These are phyloP conservation scores for Russula brevipes DNA, from an alignment of 768 basidiomycete genomes.

Conservation along the genomic window DNA sequence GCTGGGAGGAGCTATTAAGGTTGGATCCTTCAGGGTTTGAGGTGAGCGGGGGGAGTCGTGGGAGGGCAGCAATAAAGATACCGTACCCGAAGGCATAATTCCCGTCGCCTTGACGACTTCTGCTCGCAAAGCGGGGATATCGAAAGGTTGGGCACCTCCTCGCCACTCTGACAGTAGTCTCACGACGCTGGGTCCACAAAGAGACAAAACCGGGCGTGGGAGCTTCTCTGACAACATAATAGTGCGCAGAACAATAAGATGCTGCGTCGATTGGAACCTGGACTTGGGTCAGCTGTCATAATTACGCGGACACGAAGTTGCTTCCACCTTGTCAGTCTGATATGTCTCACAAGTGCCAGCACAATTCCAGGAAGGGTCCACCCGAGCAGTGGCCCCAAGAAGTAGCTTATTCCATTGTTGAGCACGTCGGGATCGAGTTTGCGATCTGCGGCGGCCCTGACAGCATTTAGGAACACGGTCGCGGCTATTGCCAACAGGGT, in stretches of 20 bases:
- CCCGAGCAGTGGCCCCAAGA: conserved; percentile 62
- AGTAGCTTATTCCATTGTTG: conserved; percentile 73
- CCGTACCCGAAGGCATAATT: conserved; percentile 37
- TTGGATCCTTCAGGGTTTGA: not conserved
- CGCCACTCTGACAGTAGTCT: conserved; percentile 40
- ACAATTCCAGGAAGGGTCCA: conserved; percentile 80
- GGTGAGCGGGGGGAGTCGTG: not conserved
- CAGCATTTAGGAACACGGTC: conserved; percentile 60
- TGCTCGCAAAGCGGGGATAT: conserved; percentile 38
- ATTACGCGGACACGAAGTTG: not conserved
- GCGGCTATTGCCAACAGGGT: conserved; percentile 62
- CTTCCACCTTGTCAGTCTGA: conserved; percentile 33
- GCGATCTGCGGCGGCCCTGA: conserved; percentile 40
- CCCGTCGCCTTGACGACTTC: conserved; percentile 39
- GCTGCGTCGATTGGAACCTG: conserved; percentile 47
- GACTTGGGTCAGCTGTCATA: not conserved
- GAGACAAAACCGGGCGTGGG: conserved; percentile 58
- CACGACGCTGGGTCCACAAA: conserved; percentile 57
- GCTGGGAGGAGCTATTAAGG: conserved; percentile 21
- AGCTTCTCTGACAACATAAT: conserved; percentile 60
- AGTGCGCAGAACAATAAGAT: conserved; percentile 61
- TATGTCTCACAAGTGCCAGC: conserved; percentile 55
- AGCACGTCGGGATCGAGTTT: conserved; percentile 65
- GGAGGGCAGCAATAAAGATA: not conserved
- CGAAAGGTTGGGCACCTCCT: conserved; percentile 32